Base-by-base conservation (phyloP, 495 filamentous ascomycete genomes). In the Peziza echinospora region DNA sequence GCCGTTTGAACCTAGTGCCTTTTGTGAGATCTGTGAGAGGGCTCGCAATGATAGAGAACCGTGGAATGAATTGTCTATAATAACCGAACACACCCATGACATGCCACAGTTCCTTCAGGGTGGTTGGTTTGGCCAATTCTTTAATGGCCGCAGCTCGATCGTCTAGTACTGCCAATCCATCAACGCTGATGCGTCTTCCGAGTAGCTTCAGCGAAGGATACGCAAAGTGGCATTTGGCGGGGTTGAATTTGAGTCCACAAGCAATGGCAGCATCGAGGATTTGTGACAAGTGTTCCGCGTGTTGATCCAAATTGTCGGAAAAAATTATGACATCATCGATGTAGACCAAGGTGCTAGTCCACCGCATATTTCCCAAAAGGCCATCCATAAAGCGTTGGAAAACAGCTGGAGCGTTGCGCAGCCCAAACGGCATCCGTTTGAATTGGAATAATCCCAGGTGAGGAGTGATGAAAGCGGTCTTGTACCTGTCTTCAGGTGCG, bases 321-420 rank as follows among this genome's bases (percentile, higher is more conserved):
- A 11, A 42, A 17, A 42, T 21, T 7, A 42, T 11, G 7, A 42
- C 10, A 21, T 42, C 40, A 17, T 49, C 40, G 1, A 49, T 49
- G 23, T 49, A 49, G 1, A 49, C 47, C 10, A 49, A 7, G 0
- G 47, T 40, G 9, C 37, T 37, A 6, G 23, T 19, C 47, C 41
- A 49, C 5, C 40, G n/a, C 10, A 49, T 13, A 5, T 22, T 25
- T 1, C 37, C 41, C 2, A 44, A 24, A 0, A 49, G 9, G 2
- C 13, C 21, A 17, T 49, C 47, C 47, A 49, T 49, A 25, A 49
- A 43, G 4, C 47, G 21, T 21, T 49, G 47, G 19, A 49, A 49
- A 5, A 30, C 7, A 0, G 41, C 41, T 5, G 47, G 47, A 16
- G 47, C 24, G 28, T 49, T 49, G 8, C 19, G 7, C 9, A 42